A percentile compares a stretch with the other conserved stretches of the same genome.
These are phyloP conservation scores for Ceratobasidium sp. DNA, from an alignment of 1,284 basidiomycete species.

Conservation along the genomic window DNA sequence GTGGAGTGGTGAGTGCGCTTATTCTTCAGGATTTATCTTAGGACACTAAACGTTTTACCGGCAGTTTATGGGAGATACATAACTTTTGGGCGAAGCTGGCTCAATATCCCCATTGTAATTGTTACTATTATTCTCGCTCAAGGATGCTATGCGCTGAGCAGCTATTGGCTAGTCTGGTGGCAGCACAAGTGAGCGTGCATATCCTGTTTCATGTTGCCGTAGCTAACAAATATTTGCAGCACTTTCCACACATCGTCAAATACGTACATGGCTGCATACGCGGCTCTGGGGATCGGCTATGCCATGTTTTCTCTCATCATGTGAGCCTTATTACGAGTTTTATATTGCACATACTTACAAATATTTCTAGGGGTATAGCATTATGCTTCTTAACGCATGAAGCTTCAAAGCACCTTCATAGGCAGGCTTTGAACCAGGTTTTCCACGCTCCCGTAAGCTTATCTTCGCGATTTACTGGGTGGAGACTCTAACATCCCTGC, in stretches of 20 bases:
- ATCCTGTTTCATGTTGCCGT: constrained; percentile 4
- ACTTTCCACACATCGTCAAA: constrained; percentile 65
- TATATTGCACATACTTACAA: constrained; percentile 47
- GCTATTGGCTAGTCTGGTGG: constrained; percentile 79
- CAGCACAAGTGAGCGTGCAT: constrained; percentile 67
- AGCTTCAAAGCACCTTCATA: constrained; percentile 72
- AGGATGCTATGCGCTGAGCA: constrained; percentile 60
- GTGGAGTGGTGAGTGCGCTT: constrained; percentile 61
- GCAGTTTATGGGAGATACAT: constrained; percentile 80
- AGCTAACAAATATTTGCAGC: constrained; percentile 55
- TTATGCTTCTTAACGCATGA: constrained; percentile 71
- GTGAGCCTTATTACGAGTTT: constrained; percentile 58
- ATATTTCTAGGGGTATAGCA: constrained; percentile 63
- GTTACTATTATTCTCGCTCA: constrained; percentile 75
- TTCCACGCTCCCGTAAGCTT: constrained; percentile 67
- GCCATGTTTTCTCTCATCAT: constrained; percentile 74
- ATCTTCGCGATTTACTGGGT: background rate
- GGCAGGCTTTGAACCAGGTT: constrained; percentile 67
- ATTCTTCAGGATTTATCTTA: background rate
- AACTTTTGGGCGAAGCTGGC: constrained; percentile 69
- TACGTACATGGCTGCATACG: constrained; percentile 82
- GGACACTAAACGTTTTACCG: constrained; percentile 21
- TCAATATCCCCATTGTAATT: constrained; percentile 72
- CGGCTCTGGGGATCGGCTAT: constrained; percentile 70
- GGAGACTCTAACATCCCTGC: background rate